Base-by-base conservation (phyloP, 129 eudicot genomes). In the Lonicera japonica region DNA sequence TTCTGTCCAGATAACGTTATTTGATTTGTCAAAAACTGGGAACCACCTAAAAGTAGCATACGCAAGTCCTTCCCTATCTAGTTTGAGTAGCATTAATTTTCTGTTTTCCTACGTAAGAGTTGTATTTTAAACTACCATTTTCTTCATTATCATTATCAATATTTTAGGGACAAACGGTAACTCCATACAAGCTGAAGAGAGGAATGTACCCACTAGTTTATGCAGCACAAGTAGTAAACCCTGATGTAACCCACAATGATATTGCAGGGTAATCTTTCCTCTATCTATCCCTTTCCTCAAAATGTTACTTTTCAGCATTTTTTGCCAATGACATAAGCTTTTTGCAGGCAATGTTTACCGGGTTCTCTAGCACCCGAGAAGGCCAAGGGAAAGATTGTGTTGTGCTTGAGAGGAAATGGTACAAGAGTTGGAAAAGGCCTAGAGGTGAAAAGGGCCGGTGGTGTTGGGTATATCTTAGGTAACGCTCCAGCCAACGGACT, bases 371-470 rank as follows among this genome's bases (percentile, higher is more conserved):
- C 86, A 16, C 78, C 89, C 5, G 39, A 80, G 70, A 83, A 82
- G 67, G 79, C 86, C 22, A 78, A 69, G 69, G 95, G 98, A n/a
- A 92, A 85, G 69, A 85, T 94, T 34, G 92, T 94, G 25, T 45
- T 88, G 63, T 94, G 96, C 76, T 25, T 85, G 45, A 75, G 94
- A 82, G 96, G 96, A n/a, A 77, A 77, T 20, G 96, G 96, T 29
- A 85, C 94, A 17, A 73, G 96, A 75, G 85, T 85, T 7, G 94
- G 95, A 46, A 89, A 89, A 70, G 96, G 94, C 39, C 55, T 36
- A 72, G 96, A 89, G 67, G 96, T 89, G 56, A 89, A 82, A 53
- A 76, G 95, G 70, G 96, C 90, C 0, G 96, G 96, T n/a, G 96
- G 90, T n/a, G 72, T 74, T 13, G 96, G 96, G 21, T 82, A 52